These are phyloP conservation scores for Fusarium pseudonygamai DNA, from an alignment of 2,329 filamentous ascomycete species.

Conservation along the genomic window DNA sequence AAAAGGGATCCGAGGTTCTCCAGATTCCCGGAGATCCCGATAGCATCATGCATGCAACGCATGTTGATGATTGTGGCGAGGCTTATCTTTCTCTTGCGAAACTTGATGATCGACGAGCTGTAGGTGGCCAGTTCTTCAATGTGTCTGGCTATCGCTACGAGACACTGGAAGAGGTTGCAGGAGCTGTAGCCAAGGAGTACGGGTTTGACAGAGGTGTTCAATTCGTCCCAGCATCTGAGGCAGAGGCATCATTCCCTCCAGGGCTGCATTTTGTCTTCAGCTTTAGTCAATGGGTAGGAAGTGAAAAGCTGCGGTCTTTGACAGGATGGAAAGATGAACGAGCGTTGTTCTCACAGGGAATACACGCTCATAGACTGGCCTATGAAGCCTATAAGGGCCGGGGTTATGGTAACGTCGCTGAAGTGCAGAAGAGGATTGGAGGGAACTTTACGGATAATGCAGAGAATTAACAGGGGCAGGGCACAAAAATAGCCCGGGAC, in stretches of 20 bases:
- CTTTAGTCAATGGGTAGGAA: conserved; percentile 55
- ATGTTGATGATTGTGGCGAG: conserved; percentile 60
- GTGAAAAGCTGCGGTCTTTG: conserved; percentile 51
- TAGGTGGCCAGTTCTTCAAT: conserved; percentile 56
- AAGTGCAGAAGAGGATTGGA: conserved; percentile 20
- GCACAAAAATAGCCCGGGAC: neutral
- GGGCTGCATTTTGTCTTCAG: conserved; percentile 44
- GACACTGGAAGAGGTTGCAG: conserved; percentile 52
- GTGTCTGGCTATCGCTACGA: conserved; percentile 57
- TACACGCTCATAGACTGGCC: conserved; percentile 49
- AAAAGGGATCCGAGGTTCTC: conserved; percentile 36
- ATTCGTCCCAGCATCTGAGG: conserved; percentile 37
- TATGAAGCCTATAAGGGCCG: conserved; percentile 47
- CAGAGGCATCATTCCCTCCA: conserved; percentile 24
- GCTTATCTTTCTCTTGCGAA: conserved; percentile 58
- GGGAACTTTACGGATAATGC: neutral
- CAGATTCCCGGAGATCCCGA: conserved; percentile 47
- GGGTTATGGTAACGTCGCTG: conserved; percentile 23
- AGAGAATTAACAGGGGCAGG: neutral
- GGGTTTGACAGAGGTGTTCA: conserved; percentile 45
- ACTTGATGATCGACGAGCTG: conserved; percentile 43
- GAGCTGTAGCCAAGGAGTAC: conserved; percentile 54
- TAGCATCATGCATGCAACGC: conserved; percentile 56
- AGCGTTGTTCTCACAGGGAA: conserved; percentile 49
- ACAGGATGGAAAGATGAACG: conserved; percentile 54